Evolutionary conservation across 208 protist genomes (phyloP).

Genomic region (Leishmania aethiopica): DNA sequence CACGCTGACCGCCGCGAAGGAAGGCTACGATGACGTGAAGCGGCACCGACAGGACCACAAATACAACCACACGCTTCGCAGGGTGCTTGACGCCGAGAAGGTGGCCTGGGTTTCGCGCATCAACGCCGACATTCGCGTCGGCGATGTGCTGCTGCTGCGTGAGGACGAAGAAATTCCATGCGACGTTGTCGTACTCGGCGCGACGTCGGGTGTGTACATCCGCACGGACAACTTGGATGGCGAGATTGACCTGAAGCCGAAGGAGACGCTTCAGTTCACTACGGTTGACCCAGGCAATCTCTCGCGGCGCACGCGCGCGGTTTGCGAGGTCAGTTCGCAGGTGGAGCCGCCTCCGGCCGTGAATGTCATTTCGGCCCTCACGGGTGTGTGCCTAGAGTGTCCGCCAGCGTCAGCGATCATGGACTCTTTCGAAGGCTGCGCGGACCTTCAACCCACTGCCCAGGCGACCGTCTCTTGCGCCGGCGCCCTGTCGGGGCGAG

Average conservation of each 20-base stretch:
- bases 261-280: conserved; percentile 53
- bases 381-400: conserved; percentile 47
- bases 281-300: conserved; percentile 5
- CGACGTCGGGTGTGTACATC: conserved; percentile 71
- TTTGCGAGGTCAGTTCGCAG: conserved; percentile 15
- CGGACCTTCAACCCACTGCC: conserved; percentile 28
- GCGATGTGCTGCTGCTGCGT: conserved; percentile 81
- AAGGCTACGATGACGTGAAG: conserved; percentile 95
- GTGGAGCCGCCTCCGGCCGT: conserved; percentile 14
- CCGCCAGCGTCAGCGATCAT: conserved; percentile 77
- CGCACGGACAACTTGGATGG: conserved; percentile 96
- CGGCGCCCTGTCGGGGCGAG: neutral
- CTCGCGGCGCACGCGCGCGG: conserved; percentile 12
- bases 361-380: conserved; percentile 20
- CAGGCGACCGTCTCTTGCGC: neutral
- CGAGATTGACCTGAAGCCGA: conserved; percentile 93
- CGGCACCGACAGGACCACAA: conserved; percentile 70
- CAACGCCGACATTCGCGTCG: conserved; percentile 74
- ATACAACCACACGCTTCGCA: conserved; percentile 75
- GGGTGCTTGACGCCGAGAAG: conserved; percentile 34
- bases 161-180: conserved; percentile 91
- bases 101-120: conserved; percentile 34
- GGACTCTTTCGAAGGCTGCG: conserved; percentile 87
- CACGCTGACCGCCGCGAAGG: conserved; percentile 92
- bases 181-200: conserved; percentile 86